A percentile compares a stretch with the other conserved stretches of the same genome.
These are phyloP conservation scores for Ophiorrhiza pumila DNA, from an alignment of 257 asterid species.

Conservation along the genomic window DNA sequence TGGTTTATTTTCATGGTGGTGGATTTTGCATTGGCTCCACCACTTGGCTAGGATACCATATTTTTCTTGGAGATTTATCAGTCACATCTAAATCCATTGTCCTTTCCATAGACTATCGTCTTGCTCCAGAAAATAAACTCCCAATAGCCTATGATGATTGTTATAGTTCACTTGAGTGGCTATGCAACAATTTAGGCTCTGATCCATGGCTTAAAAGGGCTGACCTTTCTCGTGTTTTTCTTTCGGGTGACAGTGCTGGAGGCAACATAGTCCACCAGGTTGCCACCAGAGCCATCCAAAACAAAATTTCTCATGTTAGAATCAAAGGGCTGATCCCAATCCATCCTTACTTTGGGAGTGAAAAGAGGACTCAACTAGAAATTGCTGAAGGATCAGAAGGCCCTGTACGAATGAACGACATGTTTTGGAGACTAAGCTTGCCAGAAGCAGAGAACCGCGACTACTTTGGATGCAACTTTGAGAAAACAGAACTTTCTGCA, in stretches of 20 bases:
- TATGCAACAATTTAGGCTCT: conserved; percentile 14
- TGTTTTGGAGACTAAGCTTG: conserved; percentile 73
- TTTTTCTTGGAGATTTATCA: conserved; percentile 56
- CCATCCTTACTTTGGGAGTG: conserved; percentile 76
- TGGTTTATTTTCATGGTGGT: conserved; percentile 86
- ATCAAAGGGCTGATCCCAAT: conserved; percentile 58
- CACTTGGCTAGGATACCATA: conserved; percentile 68
- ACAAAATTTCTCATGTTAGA: background rate
- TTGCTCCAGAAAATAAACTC: conserved; percentile 79
- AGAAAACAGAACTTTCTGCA: conserved; percentile 23
- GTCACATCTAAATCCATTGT: conserved; percentile 40
- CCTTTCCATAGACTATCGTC: conserved; percentile 70
- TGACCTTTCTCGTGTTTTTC: conserved; percentile 49
- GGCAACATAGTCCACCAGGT: conserved; percentile 77
- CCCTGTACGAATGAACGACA: conserved; percentile 53
- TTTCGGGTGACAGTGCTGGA: conserved; percentile 83
- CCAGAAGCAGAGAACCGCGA: conserved; percentile 59
- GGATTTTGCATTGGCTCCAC: conserved; percentile 86
- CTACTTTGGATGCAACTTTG: conserved; percentile 58
- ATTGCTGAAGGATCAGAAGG: conserved; percentile 31
- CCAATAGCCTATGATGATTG: conserved; percentile 70
- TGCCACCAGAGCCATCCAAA: conserved; percentile 21
- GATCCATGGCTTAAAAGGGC: conserved; percentile 51
- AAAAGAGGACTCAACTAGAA: conserved; percentile 50
- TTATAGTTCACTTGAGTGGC: conserved; percentile 52